Percentiles rank a stretch among this genome's conserved stretches.
Evolutionary conservation across 257 asterid genomes (phyloP).

Genomic region (Nicotiana benthamiana): DNA sequence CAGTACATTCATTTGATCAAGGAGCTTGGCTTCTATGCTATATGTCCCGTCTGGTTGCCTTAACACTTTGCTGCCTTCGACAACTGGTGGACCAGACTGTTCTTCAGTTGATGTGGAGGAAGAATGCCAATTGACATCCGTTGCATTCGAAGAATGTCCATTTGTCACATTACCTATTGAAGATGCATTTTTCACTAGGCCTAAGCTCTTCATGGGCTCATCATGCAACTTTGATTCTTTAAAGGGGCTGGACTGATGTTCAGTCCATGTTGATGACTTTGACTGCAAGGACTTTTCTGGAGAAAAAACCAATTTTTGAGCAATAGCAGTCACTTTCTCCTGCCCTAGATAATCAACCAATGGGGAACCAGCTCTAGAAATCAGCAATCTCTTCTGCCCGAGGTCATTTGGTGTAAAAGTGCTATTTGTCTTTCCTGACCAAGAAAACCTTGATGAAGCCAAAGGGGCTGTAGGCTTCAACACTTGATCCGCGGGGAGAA

Average conservation of each 20-base stretch:
- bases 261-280: slow-evolving; percentile 29
- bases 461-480: slow-evolving; percentile 13
- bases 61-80: slow-evolving; percentile 19
- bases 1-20: slow-evolving; percentile 17
- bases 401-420: slow-evolving; percentile 26
- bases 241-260: slow-evolving; percentile 20
- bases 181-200: slow-evolving; percentile 22
- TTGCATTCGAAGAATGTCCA: slow-evolving; percentile 22
- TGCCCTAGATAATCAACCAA: slow-evolving; percentile 32
- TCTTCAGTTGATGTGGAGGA: slow-evolving; percentile 21
- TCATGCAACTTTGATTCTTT: slow-evolving; percentile 25
- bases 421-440: slow-evolving; percentile 28
- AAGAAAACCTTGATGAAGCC: slow-evolving; percentile 42
- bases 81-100: slow-evolving; percentile 22
- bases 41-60: slow-evolving; percentile 17
- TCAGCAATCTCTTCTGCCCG: slow-evolving; percentile 25
- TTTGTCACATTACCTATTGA: slow-evolving; percentile 18
- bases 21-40: slow-evolving; percentile 21
- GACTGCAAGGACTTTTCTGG: slow-evolving; percentile 25
- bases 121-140: slow-evolving; percentile 12
- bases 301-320: slow-evolving; percentile 29
- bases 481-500: slow-evolving; percentile 15
- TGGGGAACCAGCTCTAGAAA: slow-evolving; percentile 37
- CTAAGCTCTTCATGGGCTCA: slow-evolving; percentile 19
- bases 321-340: slow-evolving; percentile 21